These are phyloP conservation scores for Coemansia erecta DNA, from an alignment of 192 early-diverging fungal species.

Conservation along the genomic window DNA sequence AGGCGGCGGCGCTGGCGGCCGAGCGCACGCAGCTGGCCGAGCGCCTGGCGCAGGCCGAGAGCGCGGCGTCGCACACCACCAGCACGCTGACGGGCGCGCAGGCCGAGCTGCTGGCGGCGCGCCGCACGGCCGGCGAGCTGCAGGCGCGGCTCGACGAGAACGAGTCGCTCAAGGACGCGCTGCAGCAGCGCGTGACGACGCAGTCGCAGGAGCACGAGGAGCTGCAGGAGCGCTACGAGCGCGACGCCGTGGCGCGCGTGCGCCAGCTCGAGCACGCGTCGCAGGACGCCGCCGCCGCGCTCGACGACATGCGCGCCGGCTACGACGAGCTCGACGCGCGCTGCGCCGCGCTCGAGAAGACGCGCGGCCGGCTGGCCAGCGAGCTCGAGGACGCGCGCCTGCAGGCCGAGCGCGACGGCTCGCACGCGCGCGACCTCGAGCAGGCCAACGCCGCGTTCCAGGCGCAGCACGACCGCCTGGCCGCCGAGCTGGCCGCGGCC, in stretches of 20 bases:
- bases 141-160: constrained; percentile 66
- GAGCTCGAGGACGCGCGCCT: constrained; percentile 76
- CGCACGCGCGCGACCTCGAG: constrained; percentile 57
- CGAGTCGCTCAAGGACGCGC: constrained; percentile 52
- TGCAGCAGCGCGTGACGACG: constrained; percentile 54
- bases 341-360: constrained; percentile 66
- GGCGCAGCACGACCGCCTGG: constrained; percentile 56
- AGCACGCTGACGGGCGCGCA: constrained; percentile 1
- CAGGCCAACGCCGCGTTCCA: constrained; percentile 55
- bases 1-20: constrained; percentile 10
- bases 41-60: constrained; percentile 7
- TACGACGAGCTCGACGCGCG: constrained; percentile 62
- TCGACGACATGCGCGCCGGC: constrained; percentile 64
- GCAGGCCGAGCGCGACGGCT: constrained; percentile 67
- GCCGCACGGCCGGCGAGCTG: constrained; percentile 59
- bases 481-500: constrained; percentile 11
- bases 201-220: constrained; percentile 65
- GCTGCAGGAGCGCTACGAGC: constrained; percentile 61
- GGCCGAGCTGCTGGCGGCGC: constrained; percentile 26
- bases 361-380: constrained; percentile 60
- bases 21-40: constrained; percentile 16
- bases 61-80: constrained; percentile 7
- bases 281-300: constrained; percentile 58
- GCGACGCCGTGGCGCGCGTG: constrained; percentile 56
- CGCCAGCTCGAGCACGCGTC: constrained; percentile 59